phyloP scores from a whole-genome alignment of 2,329 filamentous ascomycete genomes.

The Colletotrichum nymphaeae region DNA sequence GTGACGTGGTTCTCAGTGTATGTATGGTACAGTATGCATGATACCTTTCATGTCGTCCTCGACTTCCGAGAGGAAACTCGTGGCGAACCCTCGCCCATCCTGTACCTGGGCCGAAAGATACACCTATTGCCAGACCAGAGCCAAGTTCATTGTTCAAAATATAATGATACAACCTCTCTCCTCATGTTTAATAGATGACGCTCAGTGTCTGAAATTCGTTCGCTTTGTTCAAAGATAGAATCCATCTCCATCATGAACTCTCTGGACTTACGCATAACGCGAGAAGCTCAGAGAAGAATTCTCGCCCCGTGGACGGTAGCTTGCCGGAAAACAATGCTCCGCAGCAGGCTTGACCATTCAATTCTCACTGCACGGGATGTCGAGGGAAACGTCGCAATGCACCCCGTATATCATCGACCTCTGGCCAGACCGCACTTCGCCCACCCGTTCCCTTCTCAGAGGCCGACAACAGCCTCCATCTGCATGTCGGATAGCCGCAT shows the following conservation, averaged over 20 bases:
- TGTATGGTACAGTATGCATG: no score
- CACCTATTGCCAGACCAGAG: no score
- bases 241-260: background rate
- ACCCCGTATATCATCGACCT: background rate
- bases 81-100: no score
- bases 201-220: no score
- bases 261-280: no score
- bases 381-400: background rate
- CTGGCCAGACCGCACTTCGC: background rate
- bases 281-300: background rate
- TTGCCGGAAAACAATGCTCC: background rate
- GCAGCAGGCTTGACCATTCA: background rate
- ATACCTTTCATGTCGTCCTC: no score
- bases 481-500: background rate
- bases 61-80: no score
- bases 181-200: no score
- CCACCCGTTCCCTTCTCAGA: background rate
- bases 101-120: no score
- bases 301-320: background rate
- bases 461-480: background rate
- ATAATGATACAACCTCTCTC: no score
- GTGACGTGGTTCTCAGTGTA: background rate
- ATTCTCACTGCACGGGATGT: background rate
- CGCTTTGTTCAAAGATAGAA: background rate
- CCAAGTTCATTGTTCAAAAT: no score